phyloP scores from a whole-genome alignment of 2,329 filamentous ascomycete species.

The Pseudogymnoascus sp. region DNA sequence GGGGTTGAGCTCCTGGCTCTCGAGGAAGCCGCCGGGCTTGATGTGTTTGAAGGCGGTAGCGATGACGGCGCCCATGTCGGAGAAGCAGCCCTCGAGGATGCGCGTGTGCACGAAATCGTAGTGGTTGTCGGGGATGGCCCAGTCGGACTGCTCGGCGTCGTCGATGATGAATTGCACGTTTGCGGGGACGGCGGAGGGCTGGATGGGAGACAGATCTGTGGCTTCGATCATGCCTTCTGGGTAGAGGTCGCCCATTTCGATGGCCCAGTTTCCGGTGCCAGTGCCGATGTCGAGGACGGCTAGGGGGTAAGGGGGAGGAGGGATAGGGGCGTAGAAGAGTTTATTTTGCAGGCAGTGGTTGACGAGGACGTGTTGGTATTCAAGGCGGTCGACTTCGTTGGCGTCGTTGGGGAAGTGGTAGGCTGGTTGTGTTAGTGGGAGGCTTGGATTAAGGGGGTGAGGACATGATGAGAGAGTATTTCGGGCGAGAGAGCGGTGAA shows the following conservation, averaged over 20 bases:
- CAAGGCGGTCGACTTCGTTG: constrained; percentile 42
- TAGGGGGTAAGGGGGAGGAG: constrained; percentile 27
- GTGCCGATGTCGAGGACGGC: constrained; percentile 42
- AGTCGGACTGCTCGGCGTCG: constrained; percentile 32
- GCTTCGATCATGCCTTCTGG: constrained; percentile 51
- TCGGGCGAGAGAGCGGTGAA: too few relatives aligned
- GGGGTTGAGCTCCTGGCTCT: constrained; percentile 17
- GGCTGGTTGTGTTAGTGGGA: constrained; percentile 14
- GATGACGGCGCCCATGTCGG: constrained; percentile 40
- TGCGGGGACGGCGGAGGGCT: constrained; percentile 56
- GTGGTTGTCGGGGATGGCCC: constrained; percentile 39
- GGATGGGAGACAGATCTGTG: constrained; percentile 60
- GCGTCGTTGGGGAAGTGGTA: constrained; percentile 40
- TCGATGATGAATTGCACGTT: constrained; percentile 65
- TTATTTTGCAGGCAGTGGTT: constrained; percentile 33
- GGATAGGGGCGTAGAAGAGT: constrained; percentile 37
- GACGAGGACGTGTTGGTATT: constrained; percentile 42
- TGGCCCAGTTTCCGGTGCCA: constrained; percentile 53
- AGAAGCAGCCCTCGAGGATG: constrained; percentile 46
- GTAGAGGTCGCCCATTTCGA: constrained; percentile 57
- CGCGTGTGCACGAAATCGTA: constrained; percentile 55
- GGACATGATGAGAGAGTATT: neutral
- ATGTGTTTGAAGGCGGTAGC: constrained; percentile 13
- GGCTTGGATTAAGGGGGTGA: neutral
- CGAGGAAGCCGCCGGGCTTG: constrained; percentile 21